These are phyloP conservation scores for Cordyceps militaris DNA, from an alignment of 2,329 filamentous ascomycete species.

Conservation along the genomic window DNA sequence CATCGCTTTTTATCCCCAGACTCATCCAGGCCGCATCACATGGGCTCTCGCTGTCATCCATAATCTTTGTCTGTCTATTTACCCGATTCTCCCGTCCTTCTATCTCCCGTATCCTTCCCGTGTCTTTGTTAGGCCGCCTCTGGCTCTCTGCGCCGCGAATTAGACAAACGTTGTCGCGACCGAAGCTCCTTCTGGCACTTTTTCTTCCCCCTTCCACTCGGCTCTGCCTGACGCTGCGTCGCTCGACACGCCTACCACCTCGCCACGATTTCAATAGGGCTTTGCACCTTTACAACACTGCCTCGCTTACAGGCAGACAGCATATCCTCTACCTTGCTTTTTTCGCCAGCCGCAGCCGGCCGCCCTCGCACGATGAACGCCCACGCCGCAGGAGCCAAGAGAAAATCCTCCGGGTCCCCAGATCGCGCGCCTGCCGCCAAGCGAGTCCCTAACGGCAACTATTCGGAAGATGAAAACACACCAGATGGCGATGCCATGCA, in stretches of 20 bases:
- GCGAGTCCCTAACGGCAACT: slow-evolving; percentile 38
- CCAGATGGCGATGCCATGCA: slow-evolving; percentile 33
- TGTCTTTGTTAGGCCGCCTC: background rate
- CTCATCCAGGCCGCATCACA: slow-evolving; percentile 12
- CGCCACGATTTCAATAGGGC: background rate
- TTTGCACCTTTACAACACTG: too few relatives aligned
- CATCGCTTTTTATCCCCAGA: slow-evolving; percentile 12
- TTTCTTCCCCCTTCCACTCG: too few relatives aligned
- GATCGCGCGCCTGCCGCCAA: slow-evolving; percentile 30
- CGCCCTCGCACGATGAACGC: slow-evolving; percentile 36
- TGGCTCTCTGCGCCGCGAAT: background rate
- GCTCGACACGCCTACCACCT: too few relatives aligned
- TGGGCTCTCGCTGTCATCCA: slow-evolving; percentile 10
- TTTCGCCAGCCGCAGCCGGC: background rate
- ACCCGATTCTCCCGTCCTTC: background rate
- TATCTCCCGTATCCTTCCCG: background rate
- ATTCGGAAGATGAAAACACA: slow-evolving; percentile 43
- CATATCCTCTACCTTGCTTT: background rate
- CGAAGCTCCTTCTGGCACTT: too few relatives aligned
- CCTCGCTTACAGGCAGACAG: background rate
- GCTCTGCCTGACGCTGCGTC: too few relatives aligned
- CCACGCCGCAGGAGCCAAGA: slow-evolving; percentile 39
- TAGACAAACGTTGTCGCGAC: background rate
- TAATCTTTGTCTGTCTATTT: slow-evolving; percentile 1
- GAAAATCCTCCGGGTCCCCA: slow-evolving; percentile 42